These are phyloP conservation scores for Penicillium sp. DNA, from an alignment of 2,329 filamentous ascomycete genomes.

Conservation along the genomic window DNA sequence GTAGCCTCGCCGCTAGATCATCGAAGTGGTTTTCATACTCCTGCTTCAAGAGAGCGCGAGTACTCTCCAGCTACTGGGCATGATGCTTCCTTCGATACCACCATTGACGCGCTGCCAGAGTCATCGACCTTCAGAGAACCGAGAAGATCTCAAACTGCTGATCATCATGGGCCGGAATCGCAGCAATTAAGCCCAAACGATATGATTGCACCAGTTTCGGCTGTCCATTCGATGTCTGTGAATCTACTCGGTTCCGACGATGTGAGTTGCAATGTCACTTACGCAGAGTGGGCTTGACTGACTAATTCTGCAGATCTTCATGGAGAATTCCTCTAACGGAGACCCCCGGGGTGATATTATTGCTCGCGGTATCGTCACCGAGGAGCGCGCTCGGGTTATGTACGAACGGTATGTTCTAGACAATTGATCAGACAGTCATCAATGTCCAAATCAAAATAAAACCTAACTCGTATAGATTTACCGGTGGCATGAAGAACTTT, in stretches of 20 bases:
- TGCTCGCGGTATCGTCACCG: conserved; percentile 36
- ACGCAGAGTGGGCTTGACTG: background rate
- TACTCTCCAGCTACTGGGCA: conserved; percentile 29
- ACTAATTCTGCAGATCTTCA: conserved; percentile 30
- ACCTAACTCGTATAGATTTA: conserved; percentile 27
- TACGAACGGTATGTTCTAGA: conserved; percentile 35
- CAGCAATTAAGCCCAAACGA: conserved; percentile 41
- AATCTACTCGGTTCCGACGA: conserved; percentile 36
- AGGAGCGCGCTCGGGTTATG: conserved; percentile 38
- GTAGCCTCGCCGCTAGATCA: conserved; percentile 24
- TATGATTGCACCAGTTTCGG: conserved; percentile 41
- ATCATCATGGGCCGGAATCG: conserved; percentile 34
- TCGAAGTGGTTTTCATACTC: conserved; percentile 27
- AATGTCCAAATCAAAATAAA: background rate
- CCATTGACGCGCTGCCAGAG: conserved; percentile 29
- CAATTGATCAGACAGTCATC: background rate
- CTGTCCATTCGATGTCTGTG: conserved; percentile 42
- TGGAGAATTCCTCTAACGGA: conserved; percentile 33
- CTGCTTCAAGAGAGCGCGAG: conserved; percentile 30
- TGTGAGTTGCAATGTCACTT: conserved; percentile 19
- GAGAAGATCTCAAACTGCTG: conserved; percentile 27
- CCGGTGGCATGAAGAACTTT: conserved; percentile 39
- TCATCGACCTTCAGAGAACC: conserved; percentile 21
- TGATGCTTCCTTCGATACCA: conserved; percentile 23
- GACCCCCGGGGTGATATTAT: conserved; percentile 36